phyloP scores from a whole-genome alignment of 306 rosid genomes.

The Fagus sylvatica region DNA sequence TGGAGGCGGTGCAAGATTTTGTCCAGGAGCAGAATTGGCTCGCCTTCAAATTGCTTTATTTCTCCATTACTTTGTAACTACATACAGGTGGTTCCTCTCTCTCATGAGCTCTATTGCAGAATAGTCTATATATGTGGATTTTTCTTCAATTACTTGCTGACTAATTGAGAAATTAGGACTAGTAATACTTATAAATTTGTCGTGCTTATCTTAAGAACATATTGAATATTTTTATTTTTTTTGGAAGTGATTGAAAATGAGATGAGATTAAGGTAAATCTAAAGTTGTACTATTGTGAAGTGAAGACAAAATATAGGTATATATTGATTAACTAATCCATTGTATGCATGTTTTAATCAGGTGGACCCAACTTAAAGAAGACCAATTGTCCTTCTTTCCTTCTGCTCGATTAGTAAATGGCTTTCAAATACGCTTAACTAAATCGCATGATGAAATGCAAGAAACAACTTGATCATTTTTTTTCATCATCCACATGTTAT shows the following conservation, averaged over 20 bases:
- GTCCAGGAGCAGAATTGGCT: conserved; percentile 92
- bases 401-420: conserved; percentile 91
- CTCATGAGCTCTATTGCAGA: not conserved
- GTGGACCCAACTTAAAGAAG: conserved; percentile 83
- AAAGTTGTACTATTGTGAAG: too few species aligned
- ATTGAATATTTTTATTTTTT: not conserved
- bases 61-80: conserved; percentile 73
- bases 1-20: conserved; percentile 93
- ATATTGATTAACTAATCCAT: not conserved
- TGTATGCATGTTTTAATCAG: conserved; percentile 39
- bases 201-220: not conserved
- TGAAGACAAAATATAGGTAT: too few species aligned
- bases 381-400: conserved; percentile 85
- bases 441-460: conserved; percentile 33
- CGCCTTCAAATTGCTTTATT: conserved; percentile 91
- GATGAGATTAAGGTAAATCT: too few species aligned
- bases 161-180: not conserved
- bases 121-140: not conserved
- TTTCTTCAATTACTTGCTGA: not conserved
- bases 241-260: too few species aligned
- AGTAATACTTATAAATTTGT: not conserved
- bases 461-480: conserved; percentile 6
- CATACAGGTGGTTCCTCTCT: conserved; percentile 46
- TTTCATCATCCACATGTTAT: conserved; percentile 11
- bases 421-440: conserved; percentile 61